phyloP scores from a whole-genome alignment of 1,139 yeast genomes.

The Pichia sp. region DNA sequence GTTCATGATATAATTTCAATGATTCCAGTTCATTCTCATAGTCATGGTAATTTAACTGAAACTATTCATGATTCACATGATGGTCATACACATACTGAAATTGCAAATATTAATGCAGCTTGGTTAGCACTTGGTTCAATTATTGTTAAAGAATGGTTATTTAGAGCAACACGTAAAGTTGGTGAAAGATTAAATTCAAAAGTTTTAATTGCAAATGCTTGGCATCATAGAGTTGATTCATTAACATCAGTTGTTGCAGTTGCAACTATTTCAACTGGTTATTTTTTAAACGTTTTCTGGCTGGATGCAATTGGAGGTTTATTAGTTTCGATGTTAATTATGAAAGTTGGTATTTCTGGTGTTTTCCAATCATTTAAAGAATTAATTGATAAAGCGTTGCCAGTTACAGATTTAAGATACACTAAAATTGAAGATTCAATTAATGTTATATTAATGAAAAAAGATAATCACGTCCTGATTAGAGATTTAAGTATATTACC shows the following conservation, averaged over 20 bases:
- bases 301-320: slow-evolving; percentile 90
- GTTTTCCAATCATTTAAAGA: slow-evolving; percentile 66
- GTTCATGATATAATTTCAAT: slow-evolving; percentile 40
- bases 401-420: slow-evolving; percentile 37
- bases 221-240: slow-evolving; percentile 98
- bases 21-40: slow-evolving; percentile 48
- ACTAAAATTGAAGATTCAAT: slow-evolving; percentile 34
- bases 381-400: slow-evolving; percentile 57
- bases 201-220: slow-evolving; percentile 91
- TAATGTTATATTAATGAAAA: slow-evolving; percentile 32
- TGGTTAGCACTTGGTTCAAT: slow-evolving; percentile 93
- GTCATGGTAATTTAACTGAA: slow-evolving; percentile 29
- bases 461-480: slow-evolving; percentile 33
- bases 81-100: slow-evolving; percentile 14
- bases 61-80: slow-evolving; percentile 8
- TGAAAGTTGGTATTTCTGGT: slow-evolving; percentile 79
- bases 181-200: slow-evolving; percentile 76
- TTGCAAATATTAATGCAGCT: slow-evolving; percentile 73
- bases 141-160: slow-evolving; percentile 78
- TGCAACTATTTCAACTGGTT: slow-evolving; percentile 81
- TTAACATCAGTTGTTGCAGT: slow-evolving; percentile 88
- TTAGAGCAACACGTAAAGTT: slow-evolving; percentile 70
- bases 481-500: slow-evolving; percentile 51
- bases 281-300: slow-evolving; percentile 70
- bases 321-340: slow-evolving; percentile 71